phyloP scores from a whole-genome alignment of 352 stramenopile species.

The Blastocystis sp. region DNA sequence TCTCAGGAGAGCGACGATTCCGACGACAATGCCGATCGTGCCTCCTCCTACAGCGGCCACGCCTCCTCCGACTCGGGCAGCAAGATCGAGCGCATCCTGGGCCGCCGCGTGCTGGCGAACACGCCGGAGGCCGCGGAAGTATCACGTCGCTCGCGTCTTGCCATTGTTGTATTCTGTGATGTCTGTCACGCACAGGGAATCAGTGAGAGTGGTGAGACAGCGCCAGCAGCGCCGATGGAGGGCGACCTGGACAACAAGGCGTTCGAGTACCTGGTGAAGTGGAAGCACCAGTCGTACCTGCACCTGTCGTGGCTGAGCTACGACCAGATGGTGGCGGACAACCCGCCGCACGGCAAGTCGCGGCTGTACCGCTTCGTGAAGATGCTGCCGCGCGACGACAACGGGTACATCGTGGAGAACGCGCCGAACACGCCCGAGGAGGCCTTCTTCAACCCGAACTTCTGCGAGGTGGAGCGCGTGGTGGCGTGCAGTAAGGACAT shows the following conservation, averaged over 20 bases:
- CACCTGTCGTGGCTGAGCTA: slow-evolving; percentile 86
- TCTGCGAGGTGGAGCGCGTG: slow-evolving; percentile 44
- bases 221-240: background rate
- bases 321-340: slow-evolving; percentile 44
- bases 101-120: slow-evolving; percentile 50
- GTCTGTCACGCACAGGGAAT: slow-evolving; percentile 15
- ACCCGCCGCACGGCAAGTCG: slow-evolving; percentile 62
- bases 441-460: slow-evolving; percentile 62
- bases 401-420: slow-evolving; percentile 58
- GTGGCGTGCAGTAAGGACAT: slow-evolving; percentile 37
- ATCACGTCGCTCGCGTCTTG: slow-evolving; percentile 39
- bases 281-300: slow-evolving; percentile 90
- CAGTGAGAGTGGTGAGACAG: background rate
- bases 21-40: slow-evolving; percentile 40
- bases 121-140: slow-evolving; percentile 48
- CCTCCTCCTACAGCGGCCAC: background rate
- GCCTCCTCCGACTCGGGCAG: slow-evolving; percentile 14
- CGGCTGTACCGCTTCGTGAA: slow-evolving; percentile 66
- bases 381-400: slow-evolving; percentile 58
- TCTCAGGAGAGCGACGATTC: slow-evolving; percentile 4
- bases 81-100: slow-evolving; percentile 65
- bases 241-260: slow-evolving; percentile 39
- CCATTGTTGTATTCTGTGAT: slow-evolving; percentile 11
- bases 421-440: slow-evolving; percentile 44
- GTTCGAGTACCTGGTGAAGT: slow-evolving; percentile 93